Percentiles rank a stretch among this genome's conserved stretches.
Evolutionary conservation across 2,329 filamentous ascomycete species (phyloP).

Genomic region (Pyricularia grisea): DNA sequence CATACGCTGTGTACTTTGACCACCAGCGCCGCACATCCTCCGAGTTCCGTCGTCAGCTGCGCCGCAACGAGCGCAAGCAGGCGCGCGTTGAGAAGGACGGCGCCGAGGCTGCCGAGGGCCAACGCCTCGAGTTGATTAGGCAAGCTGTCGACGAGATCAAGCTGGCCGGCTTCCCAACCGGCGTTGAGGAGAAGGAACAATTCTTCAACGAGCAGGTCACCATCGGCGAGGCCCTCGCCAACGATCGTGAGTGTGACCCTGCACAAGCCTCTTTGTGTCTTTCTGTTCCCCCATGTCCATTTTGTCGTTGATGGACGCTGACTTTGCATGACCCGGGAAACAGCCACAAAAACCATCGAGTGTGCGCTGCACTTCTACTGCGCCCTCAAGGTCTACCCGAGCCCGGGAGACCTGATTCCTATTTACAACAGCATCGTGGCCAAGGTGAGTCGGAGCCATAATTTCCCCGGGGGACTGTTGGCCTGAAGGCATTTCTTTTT

Average conservation of each 20-base stretch:
- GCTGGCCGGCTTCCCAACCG: slow-evolving; percentile 82
- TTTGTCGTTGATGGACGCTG: neutral
- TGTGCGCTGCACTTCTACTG: slow-evolving; percentile 96
- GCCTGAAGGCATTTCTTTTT: neutral
- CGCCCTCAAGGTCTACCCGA: slow-evolving; percentile 96
- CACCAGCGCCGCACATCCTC: slow-evolving; percentile 53
- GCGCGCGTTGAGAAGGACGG: slow-evolving; percentile 64
- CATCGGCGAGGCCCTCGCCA: slow-evolving; percentile 72
- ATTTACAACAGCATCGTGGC: slow-evolving; percentile 99
- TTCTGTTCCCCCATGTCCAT: neutral
- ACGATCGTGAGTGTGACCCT: slow-evolving; percentile 56
- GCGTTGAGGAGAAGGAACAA: slow-evolving; percentile 85
- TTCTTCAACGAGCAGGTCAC: slow-evolving; percentile 97
- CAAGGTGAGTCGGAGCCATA: slow-evolving; percentile 50
- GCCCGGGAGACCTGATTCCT: slow-evolving; percentile 81
- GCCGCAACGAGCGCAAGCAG: slow-evolving; percentile 67
- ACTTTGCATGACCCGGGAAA: slow-evolving; percentile 4
- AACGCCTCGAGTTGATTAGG: slow-evolving; percentile 67
- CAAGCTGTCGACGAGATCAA: slow-evolving; percentile 69
- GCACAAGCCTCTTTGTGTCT: neutral
- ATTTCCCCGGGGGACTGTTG: neutral
- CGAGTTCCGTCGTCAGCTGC: slow-evolving; percentile 58
- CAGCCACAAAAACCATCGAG: slow-evolving; percentile 63
- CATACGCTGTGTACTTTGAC: slow-evolving; percentile 62
- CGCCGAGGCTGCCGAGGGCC: slow-evolving; percentile 53